Base-by-base conservation (phyloP, 2,329 filamentous ascomycete species). In the Aspergillus viridinutans region DNA sequence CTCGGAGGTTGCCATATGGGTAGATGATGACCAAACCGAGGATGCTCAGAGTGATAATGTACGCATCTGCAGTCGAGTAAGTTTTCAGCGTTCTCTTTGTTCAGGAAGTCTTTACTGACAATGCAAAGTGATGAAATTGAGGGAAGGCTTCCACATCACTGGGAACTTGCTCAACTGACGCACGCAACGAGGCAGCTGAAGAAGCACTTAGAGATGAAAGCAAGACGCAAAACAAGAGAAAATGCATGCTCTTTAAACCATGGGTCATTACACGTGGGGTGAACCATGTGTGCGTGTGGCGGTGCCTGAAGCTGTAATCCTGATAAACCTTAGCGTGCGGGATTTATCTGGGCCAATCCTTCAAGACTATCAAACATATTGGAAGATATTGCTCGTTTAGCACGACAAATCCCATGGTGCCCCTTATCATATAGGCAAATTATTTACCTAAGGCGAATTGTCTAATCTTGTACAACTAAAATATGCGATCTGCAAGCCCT, bases 1-100 rank as follows among this genome's bases (percentile, higher is more conserved):
- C 75, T 4, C 60, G 57, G 4, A 79, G 49, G 55, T 79, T 79
- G 29, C 75, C 74, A 52, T 72, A 66, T 1, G 74, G 74, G 47
- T 69, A 73, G 21, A 79, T 58, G 43, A 78, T 62, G 26, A 72
- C 58, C 50, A 77, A 56, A 20, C 67, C 69, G 17, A 77, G 49
- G 29, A 78, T 60, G 23, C 70, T 66, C 26, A 74, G 67, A 26
- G 61, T 59, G 28, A 77, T 59, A 40, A 78, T 77, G 60, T 75
- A 78, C 38, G 70, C 68, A 68, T 78, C 76, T 78, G 12, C 32
- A 17, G 6, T 26, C 32, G 8, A 25, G 32, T 56, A 17, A 54
- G 47, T 21, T 23, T 29, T 14, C 4, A 43, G 8, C 12, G 20
- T 9, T 4, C 14, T 49, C 9, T 32, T 38, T 20, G 23, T n/a